A percentile compares a stretch with the other conserved stretches of the same genome.
phyloP scores from a whole-genome alignment of 139 green algal species.

The Ulvella scutata region DNA sequence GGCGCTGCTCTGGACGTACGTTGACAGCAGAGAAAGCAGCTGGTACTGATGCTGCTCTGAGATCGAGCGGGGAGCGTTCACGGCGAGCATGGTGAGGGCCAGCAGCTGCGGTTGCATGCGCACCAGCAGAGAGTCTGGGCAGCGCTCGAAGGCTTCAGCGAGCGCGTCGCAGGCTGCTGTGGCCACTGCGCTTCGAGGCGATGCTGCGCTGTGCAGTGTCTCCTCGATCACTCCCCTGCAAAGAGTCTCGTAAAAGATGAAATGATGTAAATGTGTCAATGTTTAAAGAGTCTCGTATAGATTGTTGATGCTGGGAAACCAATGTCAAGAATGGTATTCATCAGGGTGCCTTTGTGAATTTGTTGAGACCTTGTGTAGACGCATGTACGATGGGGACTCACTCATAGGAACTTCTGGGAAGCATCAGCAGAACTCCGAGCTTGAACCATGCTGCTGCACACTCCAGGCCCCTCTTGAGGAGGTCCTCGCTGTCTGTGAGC shows the following conservation, averaged over 20 bases:
- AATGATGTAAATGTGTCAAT: no score
- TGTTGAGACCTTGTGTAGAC: no score
- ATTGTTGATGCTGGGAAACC: no score
- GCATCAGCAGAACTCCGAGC: not conserved
- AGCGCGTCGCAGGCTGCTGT: not conserved
- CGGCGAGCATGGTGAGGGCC: not conserved
- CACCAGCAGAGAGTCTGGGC: not conserved
- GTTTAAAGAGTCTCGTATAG: no score
- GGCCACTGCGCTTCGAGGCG: no score
- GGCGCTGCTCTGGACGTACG: not conserved
- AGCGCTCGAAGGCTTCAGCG: not conserved
- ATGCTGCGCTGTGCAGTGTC: no score
- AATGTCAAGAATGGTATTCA: no score
- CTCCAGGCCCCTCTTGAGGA: not conserved
- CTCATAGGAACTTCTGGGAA: not conserved
- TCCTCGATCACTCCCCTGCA: no score
- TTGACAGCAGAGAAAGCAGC: not conserved
- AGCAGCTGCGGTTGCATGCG: not conserved
- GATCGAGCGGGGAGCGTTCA: not conserved
- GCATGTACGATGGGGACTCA: no score
- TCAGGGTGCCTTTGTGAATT: no score
- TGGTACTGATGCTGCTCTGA: not conserved
- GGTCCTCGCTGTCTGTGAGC: no score
- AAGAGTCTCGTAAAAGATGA: no score
- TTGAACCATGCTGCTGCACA: not conserved